Evolutionary conservation across 1,284 basidiomycete genomes (phyloP).

Genomic region (Apiotrichum sp.): DNA sequence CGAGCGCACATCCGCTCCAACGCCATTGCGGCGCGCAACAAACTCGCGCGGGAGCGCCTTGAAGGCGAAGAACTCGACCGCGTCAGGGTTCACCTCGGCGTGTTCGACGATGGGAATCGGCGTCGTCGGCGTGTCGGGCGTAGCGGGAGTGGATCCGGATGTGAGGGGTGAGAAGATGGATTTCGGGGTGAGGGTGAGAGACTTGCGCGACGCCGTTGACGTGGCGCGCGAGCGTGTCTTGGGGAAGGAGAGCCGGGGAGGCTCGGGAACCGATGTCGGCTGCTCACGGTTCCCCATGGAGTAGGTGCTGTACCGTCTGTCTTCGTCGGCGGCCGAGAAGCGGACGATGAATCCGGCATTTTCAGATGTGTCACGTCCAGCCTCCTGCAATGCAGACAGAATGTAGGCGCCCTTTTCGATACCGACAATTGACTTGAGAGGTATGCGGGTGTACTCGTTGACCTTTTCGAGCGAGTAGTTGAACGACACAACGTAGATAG

Average conservation of each 20-base stretch:
- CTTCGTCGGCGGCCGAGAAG: slow-evolving; percentile 65
- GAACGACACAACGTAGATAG: slow-evolving; percentile 68
- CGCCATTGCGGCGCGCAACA: slow-evolving; percentile 16
- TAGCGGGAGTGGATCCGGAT: background rate
- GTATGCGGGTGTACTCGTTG: slow-evolving; percentile 79
- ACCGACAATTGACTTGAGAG: slow-evolving; percentile 72
- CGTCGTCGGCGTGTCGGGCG: background rate
- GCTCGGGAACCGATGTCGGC: background rate
- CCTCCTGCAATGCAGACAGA: slow-evolving; percentile 79
- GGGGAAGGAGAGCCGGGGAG: background rate
- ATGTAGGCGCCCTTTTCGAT: slow-evolving; percentile 74
- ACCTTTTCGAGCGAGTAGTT: slow-evolving; percentile 89
- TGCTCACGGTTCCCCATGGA: slow-evolving; percentile 61
- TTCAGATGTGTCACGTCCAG: slow-evolving; percentile 73
- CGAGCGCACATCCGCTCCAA: background rate
- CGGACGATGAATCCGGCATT: slow-evolving; percentile 77
- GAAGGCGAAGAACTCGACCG: slow-evolving; percentile 47
- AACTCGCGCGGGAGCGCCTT: slow-evolving; percentile 49
- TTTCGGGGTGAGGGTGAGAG: background rate
- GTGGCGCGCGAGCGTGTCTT: slow-evolving; percentile 1
- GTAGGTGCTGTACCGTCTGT: slow-evolving; percentile 68
- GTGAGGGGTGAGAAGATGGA: background rate
- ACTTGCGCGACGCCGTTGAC: background rate
- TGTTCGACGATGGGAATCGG: slow-evolving; percentile 14
- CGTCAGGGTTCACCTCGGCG: slow-evolving; percentile 18